Percentiles rank a stretch among this genome's conserved stretches.
These are phyloP conservation scores for Raddia guianensis DNA, from an alignment of 176 grass and related monocot species.

Conservation along the genomic window DNA sequence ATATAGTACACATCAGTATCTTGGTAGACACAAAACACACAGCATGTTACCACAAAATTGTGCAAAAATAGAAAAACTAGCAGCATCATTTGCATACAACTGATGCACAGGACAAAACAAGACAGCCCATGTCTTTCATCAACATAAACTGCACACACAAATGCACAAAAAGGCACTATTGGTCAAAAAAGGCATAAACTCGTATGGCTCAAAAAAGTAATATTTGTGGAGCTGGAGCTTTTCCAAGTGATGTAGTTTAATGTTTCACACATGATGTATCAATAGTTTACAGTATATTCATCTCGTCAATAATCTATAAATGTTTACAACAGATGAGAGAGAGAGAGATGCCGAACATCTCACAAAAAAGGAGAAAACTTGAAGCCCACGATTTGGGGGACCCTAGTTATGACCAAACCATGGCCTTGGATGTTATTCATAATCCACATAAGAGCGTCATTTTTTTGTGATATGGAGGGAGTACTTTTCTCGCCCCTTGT, in stretches of 20 bases:
- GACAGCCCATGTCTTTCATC: neutral
- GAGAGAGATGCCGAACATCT: neutral
- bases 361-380: neutral
- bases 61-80: constrained; percentile 9
- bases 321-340: neutral
- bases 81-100: neutral
- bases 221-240: neutral
- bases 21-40: neutral
- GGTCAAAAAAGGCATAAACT: constrained; percentile 7
- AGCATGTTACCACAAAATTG: neutral
- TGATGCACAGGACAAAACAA: constrained; percentile 19
- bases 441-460: neutral
- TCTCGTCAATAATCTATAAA: neutral
- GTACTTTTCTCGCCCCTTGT: too few relatives aligned
- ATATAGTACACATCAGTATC: neutral
- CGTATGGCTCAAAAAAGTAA: constrained; percentile 16
- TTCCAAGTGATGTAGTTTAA: constrained; percentile 1
- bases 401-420: neutral
- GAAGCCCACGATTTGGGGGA: neutral
- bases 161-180: neutral
- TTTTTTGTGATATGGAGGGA: too few relatives aligned
- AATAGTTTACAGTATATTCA: neutral
- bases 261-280: neutral
- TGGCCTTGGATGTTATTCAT: neutral
- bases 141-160: neutral